These are phyloP conservation scores for Blastobotrys mokoenaii DNA, from an alignment of 805 yeast genomes.

Conservation along the genomic window DNA sequence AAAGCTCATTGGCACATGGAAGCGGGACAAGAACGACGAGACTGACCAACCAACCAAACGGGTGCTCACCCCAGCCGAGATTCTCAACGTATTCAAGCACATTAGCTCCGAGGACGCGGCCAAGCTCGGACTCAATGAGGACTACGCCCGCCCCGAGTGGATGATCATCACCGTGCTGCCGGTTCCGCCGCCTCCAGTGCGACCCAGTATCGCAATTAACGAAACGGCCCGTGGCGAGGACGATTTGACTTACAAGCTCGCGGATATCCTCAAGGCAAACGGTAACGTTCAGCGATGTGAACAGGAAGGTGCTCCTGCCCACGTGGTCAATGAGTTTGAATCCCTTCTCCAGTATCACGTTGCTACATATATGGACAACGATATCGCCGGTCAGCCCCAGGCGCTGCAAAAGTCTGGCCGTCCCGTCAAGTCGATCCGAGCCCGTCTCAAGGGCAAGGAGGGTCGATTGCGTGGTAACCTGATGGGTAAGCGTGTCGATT, in stretches of 20 bases:
- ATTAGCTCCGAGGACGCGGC: conserved; percentile 76
- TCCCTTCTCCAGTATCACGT: conserved; percentile 93
- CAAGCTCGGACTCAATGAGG: conserved; percentile 84
- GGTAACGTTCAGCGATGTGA: conserved; percentile 95
- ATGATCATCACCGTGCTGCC: conserved; percentile 94
- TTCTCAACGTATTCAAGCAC: conserved; percentile 84
- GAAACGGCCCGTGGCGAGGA: conserved; percentile 99
- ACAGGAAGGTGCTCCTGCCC: conserved; percentile 98
- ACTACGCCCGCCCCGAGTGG: conserved; percentile 99
- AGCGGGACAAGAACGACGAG: conserved; percentile 75
- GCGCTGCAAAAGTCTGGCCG: conserved; percentile 98
- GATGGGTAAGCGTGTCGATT: conserved; percentile 99
- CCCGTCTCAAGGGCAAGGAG: conserved; percentile 99
- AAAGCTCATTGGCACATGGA: conserved; percentile 98
- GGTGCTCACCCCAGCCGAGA: conserved; percentile 78
- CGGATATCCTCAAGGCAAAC: conserved; percentile 94
- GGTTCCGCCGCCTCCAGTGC: conserved; percentile 98
- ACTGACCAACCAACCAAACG: conserved; percentile 76
- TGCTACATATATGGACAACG: conserved; percentile 99
- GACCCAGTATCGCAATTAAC: conserved; percentile 96
- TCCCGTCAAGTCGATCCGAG: conserved; percentile 96
- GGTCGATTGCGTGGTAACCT: conserved; percentile 97
- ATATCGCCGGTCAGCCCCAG: conserved; percentile 99
- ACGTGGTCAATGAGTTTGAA: conserved; percentile 93
- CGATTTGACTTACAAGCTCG: conserved; percentile 94